phyloP scores from a whole-genome alignment of 1,139 yeast genomes.

The Geotrichum aggregatum region DNA sequence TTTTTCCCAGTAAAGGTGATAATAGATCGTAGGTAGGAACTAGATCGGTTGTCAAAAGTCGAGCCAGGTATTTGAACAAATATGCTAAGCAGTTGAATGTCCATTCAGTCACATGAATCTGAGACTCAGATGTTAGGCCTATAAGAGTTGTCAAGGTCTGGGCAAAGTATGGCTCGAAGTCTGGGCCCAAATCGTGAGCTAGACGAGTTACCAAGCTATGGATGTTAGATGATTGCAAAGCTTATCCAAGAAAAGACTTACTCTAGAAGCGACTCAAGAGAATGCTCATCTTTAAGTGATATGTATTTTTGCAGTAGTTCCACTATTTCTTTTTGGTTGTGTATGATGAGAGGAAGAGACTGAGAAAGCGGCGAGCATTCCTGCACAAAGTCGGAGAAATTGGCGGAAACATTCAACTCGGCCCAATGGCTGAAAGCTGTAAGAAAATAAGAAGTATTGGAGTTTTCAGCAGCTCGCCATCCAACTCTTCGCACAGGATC shows the following conservation, averaged over 20 bases:
- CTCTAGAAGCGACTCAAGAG: conserved; percentile 80
- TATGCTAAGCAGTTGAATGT: conserved; percentile 82
- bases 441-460: conserved; percentile 70
- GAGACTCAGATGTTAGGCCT: conserved; percentile 49
- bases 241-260: conserved; percentile 25
- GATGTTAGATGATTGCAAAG: neutral
- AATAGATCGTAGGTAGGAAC: conserved; percentile 63
- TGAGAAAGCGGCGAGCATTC: conserved; percentile 54
- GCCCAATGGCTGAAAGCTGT: conserved; percentile 82
- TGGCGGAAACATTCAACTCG: conserved; percentile 75
- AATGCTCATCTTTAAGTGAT: conserved; percentile 55
- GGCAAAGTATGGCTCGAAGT: conserved; percentile 68
- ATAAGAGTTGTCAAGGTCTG: conserved; percentile 52
- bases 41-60: conserved; percentile 57
- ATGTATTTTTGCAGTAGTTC: conserved; percentile 51
- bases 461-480: conserved; percentile 52
- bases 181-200: conserved; percentile 90
- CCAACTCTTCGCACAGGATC: conserved; percentile 70
- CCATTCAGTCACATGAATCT: conserved; percentile 67
- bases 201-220: conserved; percentile 64
- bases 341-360: conserved; percentile 75
- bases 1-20: conserved; percentile 55
- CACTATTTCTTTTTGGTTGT: conserved; percentile 63
- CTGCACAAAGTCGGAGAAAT: conserved; percentile 61
- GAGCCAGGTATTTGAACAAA: conserved; percentile 78